Base-by-base conservation (phyloP, 192 early-diverging fungal species). In the Entomortierella beljakovae region DNA sequence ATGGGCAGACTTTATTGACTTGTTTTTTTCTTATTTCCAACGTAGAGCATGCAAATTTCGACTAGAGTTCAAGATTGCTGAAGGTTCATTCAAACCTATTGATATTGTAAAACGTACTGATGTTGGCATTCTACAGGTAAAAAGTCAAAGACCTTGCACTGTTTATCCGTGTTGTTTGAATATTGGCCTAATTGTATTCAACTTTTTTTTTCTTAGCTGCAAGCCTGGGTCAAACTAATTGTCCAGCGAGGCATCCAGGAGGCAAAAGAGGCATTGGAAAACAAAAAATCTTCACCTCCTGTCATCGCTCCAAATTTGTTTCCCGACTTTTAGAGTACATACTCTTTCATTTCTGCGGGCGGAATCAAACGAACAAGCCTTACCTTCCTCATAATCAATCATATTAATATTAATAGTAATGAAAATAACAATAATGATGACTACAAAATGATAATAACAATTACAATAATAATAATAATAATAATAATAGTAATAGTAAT, bases 11-110 rank as follows among this genome's bases (percentile, higher is more conserved):
- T 9, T 9, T 40, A 6, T 40, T 8, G 11, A 34, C 25, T 56
- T 31, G 8, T 37, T 26, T n/a, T 38, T 3, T 49, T 49, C 23
- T 58, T 53, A 20, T 42, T 28, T 22, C 46, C 52, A 33, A 16
- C 61, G 26, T 56, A 89, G 88, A n/a, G 88, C 88, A 22, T 86
- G 85, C 37, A 89, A 87, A 68, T 86, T 87, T 57, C 64, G 88
- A 32, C 81, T 87, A 56, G 86, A 87, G 32, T 71, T 85, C 35
- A 70, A 77, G 52, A 83, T 87, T 55, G 46, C 63, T 10, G 69
- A 71, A 2, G 54, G 54, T 0, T 61, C 65, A 22, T 87, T 87
- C 61, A 84, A 89, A 26, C 72, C 83, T 15, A 65, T 84, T 46
- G 83, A 86, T 26, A 84, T 89, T 62, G 83, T 83, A 7, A 81